Conservation (phyloP, 345 rosid genomes). For the Populus euphratica region DNA sequence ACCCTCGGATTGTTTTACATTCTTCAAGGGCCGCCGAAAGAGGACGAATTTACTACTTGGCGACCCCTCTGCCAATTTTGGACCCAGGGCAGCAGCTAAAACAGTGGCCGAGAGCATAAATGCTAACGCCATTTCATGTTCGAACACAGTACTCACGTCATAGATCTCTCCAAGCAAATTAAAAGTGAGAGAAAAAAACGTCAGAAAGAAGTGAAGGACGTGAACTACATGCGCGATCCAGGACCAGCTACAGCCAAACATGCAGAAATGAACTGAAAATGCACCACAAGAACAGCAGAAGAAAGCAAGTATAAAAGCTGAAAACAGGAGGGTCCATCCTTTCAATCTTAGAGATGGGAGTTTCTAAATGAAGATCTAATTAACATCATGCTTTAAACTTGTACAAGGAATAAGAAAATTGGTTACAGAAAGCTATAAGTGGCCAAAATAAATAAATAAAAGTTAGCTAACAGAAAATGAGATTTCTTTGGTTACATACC, state of each 20-base stretch:
- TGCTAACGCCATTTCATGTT: background rate
- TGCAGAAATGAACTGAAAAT: background rate
- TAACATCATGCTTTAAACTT: conserved; percentile 12
- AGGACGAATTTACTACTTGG: too few species aligned
- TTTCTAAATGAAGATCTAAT: conserved; percentile 2
- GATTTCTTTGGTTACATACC: conserved; percentile 17
- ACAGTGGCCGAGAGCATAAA: background rate
- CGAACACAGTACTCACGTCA: too few species aligned
- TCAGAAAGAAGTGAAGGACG: too few species aligned
- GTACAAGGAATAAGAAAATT: conserved; percentile 9
- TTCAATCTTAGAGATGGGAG: background rate
- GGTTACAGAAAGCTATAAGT: conserved; percentile 14
- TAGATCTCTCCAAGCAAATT: too few species aligned
- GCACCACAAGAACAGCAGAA: background rate
- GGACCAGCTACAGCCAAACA: background rate
- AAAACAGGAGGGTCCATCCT: background rate
- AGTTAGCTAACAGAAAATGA: conserved; percentile 10
- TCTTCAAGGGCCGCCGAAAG: too few species aligned
- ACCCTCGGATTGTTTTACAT: too few species aligned
- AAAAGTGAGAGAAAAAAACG: too few species aligned
- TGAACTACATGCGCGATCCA: background rate
- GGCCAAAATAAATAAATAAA: background rate
- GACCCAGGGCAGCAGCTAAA: background rate
- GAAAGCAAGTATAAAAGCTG: background rate
- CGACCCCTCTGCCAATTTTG: background rate